phyloP scores from a whole-genome alignment of 2,329 filamentous ascomycete species.

The Neopestalotiopsis sp. region DNA sequence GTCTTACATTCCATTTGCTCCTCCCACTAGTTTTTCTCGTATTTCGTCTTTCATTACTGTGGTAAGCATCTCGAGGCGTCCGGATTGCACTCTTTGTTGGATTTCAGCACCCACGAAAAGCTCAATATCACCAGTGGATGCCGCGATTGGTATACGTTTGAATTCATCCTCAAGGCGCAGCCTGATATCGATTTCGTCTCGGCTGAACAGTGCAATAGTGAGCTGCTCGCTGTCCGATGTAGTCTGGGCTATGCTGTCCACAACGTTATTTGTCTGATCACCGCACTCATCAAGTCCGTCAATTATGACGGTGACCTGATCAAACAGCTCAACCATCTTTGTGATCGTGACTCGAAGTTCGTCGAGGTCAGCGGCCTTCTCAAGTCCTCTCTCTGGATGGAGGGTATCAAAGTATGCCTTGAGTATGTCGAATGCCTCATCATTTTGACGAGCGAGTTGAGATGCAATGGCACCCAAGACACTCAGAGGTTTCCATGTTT shows the following conservation, averaged over 20 bases:
- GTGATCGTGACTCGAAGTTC: background rate
- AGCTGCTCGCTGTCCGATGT: background rate
- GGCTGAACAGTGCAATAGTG: background rate
- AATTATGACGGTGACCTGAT: background rate
- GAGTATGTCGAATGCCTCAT: slow-evolving; percentile 27
- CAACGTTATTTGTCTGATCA: background rate
- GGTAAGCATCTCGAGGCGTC: background rate
- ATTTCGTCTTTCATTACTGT: background rate
- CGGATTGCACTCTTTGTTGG: background rate
- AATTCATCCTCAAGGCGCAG: background rate
- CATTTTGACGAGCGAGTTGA: slow-evolving; percentile 36
- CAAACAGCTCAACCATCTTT: background rate
- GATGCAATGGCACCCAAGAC: slow-evolving; percentile 34
- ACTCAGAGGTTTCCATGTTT: background rate
- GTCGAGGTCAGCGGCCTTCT: background rate
- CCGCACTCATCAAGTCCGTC: background rate
- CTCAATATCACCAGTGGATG: background rate
- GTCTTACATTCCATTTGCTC: background rate
- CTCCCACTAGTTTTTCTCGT: background rate
- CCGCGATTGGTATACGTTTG: background rate
- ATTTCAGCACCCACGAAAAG: background rate
- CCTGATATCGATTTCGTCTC: background rate
- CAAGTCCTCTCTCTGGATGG: background rate
- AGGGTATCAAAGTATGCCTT: slow-evolving; percentile 22
- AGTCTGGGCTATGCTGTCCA: background rate